Conservation (phyloP, 1,284 basidiomycete genomes). For the Grifola frondosa region DNA sequence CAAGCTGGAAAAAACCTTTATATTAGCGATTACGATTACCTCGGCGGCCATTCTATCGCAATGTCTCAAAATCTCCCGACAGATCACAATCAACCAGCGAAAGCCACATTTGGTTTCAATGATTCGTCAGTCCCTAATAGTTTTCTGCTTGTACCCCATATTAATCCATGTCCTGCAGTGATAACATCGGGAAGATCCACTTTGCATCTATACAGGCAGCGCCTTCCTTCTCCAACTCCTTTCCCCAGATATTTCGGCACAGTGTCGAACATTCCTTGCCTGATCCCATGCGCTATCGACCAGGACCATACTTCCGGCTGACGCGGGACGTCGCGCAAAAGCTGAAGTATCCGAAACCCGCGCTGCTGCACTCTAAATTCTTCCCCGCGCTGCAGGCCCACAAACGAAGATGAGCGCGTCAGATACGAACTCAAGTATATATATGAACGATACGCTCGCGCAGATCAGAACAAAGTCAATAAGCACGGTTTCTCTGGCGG, state of each 20-base stretch:
- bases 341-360: slow-evolving; percentile 95
- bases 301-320: slow-evolving; percentile 96
- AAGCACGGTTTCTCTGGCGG: slow-evolving; percentile 91
- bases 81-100: slow-evolving; percentile 94
- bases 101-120: slow-evolving; percentile 94
- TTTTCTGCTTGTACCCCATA: background rate
- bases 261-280: slow-evolving; percentile 80
- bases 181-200: slow-evolving; percentile 98
- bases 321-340: slow-evolving; percentile 94
- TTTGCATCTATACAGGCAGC: slow-evolving; percentile 98
- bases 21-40: slow-evolving; percentile 92
- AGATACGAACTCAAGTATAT: slow-evolving; percentile 88
- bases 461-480: slow-evolving; percentile 98
- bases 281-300: slow-evolving; percentile 99
- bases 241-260: slow-evolving; percentile 97
- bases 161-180: slow-evolving; percentile 46
- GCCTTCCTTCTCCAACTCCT: slow-evolving; percentile 97
- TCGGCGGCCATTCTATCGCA: slow-evolving; percentile 95
- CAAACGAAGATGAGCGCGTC: slow-evolving; percentile 99
- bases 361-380: slow-evolving; percentile 94
- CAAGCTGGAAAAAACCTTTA: slow-evolving; percentile 92
- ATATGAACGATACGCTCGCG: slow-evolving; percentile 90
- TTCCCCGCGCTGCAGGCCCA: slow-evolving; percentile 96
- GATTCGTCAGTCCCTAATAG: slow-evolving; percentile 69
- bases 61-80: slow-evolving; percentile 92